Conservation (phyloP, 257 asterid genomes). For the Solanum chiquidenum region DNA sequence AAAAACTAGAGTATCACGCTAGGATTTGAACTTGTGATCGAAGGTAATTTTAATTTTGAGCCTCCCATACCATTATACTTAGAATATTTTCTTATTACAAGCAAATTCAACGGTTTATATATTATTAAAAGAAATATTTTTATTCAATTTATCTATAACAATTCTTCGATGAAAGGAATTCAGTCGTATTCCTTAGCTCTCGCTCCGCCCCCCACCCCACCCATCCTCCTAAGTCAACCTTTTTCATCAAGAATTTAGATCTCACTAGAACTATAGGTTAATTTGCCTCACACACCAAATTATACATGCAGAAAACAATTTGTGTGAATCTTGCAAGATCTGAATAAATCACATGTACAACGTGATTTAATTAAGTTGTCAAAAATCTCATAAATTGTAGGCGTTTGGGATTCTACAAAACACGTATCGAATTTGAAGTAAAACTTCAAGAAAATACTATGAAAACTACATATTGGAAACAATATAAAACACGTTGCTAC, state of each 20-base stretch:
- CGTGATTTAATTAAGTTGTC: background rate
- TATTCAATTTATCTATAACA: background rate
- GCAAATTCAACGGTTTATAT: background rate
- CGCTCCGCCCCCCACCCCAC: too few species aligned
- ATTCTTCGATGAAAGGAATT: background rate
- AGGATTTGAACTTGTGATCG: too few species aligned
- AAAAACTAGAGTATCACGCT: too few species aligned
- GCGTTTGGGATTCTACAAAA: background rate
- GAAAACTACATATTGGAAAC: background rate
- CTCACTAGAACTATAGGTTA: background rate
- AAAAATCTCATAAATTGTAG: background rate
- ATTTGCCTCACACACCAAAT: background rate
- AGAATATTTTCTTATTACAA: background rate
- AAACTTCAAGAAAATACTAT: background rate
- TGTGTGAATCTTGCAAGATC: background rate
- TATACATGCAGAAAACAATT: background rate
- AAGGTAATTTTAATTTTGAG: background rate
- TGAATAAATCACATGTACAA: background rate
- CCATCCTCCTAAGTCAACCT: background rate
- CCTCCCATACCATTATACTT: background rate
- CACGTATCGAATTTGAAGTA: background rate
- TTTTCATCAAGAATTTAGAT: background rate
- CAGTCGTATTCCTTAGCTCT: background rate
- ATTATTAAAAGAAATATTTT: background rate
- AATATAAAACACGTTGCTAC: background rate